Evolutionary conservation across 495 filamentous ascomycete genomes (phyloP).

Genomic region (Neurospora sp.): DNA sequence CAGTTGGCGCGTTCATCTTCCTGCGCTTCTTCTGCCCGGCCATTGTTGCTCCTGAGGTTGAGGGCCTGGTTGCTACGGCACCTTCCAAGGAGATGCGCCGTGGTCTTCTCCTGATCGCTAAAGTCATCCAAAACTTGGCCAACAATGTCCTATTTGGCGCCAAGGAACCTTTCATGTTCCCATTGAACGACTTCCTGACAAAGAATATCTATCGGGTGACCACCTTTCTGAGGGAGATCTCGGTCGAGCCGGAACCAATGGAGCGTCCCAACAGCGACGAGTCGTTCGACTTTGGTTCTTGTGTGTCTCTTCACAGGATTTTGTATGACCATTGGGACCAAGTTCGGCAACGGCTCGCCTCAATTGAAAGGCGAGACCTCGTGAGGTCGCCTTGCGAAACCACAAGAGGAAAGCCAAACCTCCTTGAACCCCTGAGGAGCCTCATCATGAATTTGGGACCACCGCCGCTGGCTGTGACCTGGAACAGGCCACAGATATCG

Average conservation of each 20-base stretch:
- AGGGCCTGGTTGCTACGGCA: slow-evolving; percentile 45
- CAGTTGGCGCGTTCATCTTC: slow-evolving; percentile 60
- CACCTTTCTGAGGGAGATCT: slow-evolving; percentile 53
- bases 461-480: slow-evolving; percentile 52
- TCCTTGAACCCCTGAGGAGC: slow-evolving; percentile 42
- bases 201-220: slow-evolving; percentile 55
- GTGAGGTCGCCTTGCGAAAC: slow-evolving; percentile 41
- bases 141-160: slow-evolving; percentile 63
- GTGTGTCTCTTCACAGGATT: slow-evolving; percentile 54
- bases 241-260: slow-evolving; percentile 31
- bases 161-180: slow-evolving; percentile 61
- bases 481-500: slow-evolving; percentile 50
- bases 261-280: slow-evolving; percentile 30
- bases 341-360: slow-evolving; percentile 50
- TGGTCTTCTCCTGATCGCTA: slow-evolving; percentile 54
- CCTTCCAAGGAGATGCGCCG: slow-evolving; percentile 57
- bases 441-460: slow-evolving; percentile 54
- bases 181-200: slow-evolving; percentile 53
- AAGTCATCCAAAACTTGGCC: slow-evolving; percentile 57
- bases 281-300: slow-evolving; percentile 57
- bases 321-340: slow-evolving; percentile 61
- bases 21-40: slow-evolving; percentile 60
- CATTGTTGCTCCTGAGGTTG: slow-evolving; percentile 56
- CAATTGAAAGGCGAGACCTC: slow-evolving; percentile 42
- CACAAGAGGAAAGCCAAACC: slow-evolving; percentile 32